Conservation (phyloP, 331 rosid species). For the Phaseolus coccineus region DNA sequence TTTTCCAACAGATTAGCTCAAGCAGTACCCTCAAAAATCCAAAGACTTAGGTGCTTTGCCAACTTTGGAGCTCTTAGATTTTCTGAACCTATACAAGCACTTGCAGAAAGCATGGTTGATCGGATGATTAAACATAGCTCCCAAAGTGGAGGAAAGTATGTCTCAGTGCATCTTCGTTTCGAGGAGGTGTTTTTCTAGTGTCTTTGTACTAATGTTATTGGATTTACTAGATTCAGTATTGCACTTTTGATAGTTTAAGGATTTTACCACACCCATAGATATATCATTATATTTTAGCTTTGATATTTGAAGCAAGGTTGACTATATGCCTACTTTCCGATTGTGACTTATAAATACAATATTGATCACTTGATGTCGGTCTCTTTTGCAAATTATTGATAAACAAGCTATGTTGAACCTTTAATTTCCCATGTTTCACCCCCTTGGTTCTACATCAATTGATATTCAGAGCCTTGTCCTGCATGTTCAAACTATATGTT, state of each 20-base stretch:
- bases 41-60: conserved; percentile 82
- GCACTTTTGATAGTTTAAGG: conserved; percentile 10
- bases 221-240: conserved; percentile 34
- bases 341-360: conserved; percentile 21
- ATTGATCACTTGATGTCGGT: conserved; percentile 21
- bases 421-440: not conserved
- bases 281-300: conserved; percentile 22
- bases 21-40: conserved; percentile 80
- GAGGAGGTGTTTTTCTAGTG: conserved; percentile 76
- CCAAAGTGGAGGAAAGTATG: conserved; percentile 85
- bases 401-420: conserved; percentile 11
- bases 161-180: conserved; percentile 96
- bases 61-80: conserved; percentile 90
- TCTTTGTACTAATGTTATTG: conserved; percentile 33
- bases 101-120: conserved; percentile 89
- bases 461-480: conserved; percentile 23
- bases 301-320: conserved; percentile 17
- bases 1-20: conserved; percentile 95
- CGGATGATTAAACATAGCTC: conserved; percentile 83
- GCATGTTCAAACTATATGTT: conserved; percentile 1
- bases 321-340: conserved; percentile 9
- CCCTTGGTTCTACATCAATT: conserved; percentile 20
- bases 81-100: conserved; percentile 78
- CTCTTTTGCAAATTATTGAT: conserved; percentile 12
- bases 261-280: conserved; percentile 16